phyloP scores from a whole-genome alignment of 192 early-diverging fungal genomes.

The Rhizophagus sp. region DNA sequence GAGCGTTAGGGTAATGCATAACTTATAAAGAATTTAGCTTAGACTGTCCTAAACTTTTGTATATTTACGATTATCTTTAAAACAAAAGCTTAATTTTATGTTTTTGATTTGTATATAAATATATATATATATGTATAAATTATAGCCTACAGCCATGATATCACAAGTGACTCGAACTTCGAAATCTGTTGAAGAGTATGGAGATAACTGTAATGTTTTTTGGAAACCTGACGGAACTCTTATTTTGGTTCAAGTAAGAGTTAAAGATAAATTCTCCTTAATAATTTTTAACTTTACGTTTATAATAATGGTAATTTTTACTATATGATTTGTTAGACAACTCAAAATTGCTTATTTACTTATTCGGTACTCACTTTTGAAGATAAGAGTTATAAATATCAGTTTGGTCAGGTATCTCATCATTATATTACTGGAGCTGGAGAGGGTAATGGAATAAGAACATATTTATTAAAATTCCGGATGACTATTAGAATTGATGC shows the following conservation, averaged over 20 bases:
- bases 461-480: slow-evolving; percentile 61
- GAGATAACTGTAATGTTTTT: slow-evolving; percentile 66
- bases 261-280: slow-evolving; percentile 3
- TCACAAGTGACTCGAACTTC: slow-evolving; percentile 62
- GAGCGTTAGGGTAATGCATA: slow-evolving; percentile 57
- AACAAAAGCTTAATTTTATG: not conserved
- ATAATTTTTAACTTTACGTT: not conserved
- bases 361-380: slow-evolving; percentile 62
- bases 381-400: slow-evolving; percentile 56
- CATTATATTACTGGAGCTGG: slow-evolving; percentile 68
- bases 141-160: slow-evolving; percentile 66
- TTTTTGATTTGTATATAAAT: no score
- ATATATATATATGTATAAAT: not conserved
- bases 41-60: no score
- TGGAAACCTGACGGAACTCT: slow-evolving; percentile 73
- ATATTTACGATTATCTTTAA: no score
- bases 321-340: slow-evolving; percentile 44
- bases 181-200: slow-evolving; percentile 70
- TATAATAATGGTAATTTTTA: not conserved
- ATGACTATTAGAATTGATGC: slow-evolving; percentile 80
- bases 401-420: slow-evolving; percentile 58
- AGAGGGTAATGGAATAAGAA: slow-evolving; percentile 60
- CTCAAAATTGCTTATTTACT: slow-evolving; percentile 69
- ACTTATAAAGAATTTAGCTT: not conserved
- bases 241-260: slow-evolving; percentile 63